Evolutionary conservation across 768 basidiomycete species (phyloP), one percentile per base, ranked within the genome.

Genomic region (Mycena indigotica): DNA sequence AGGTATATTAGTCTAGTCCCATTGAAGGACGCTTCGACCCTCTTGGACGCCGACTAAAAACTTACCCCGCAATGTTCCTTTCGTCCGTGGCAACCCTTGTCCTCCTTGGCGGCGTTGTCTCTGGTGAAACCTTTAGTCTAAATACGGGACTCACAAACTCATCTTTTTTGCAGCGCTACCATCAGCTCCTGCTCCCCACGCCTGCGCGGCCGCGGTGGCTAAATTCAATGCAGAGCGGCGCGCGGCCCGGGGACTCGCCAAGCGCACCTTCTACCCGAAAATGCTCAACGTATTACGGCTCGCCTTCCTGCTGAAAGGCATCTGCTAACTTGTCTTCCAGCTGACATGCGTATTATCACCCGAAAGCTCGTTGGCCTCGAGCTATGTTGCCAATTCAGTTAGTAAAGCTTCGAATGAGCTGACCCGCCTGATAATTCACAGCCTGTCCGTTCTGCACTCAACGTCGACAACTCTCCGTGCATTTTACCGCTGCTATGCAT

Each of bases 391-490:
- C 30, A 65, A 63, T 53, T 53, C 66, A n/a, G 66, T 66, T 8
- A 35, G 17, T 35, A n/a, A n/a, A n/a, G n/a, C n/a, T n/a, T n/a
- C n/a, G n/a, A n/a, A 57, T 21, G 56, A 17, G 8, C 3, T 12
- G 17, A 6, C 28, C 30, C 5, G 1, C 30, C 19, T 52, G 15
- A 5, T 28, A 23, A n/a, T 38, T 30, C 30, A 28, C 25, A 73
- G 63, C 65, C 68, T 23, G 25, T 73, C 28, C 62, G 65, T 28
- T 60, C 65, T 2, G 64, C 72, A 52, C 56, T 75, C 32, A 70
- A 63, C 5, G 70, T 35, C 32, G 17, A 70, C 32, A 64, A 66
- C 25, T 68, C 72, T 56, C 52, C 57, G 72, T 73, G 56, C 54
- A 67, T 56, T 6, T 8, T 51, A 25, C 32, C 32, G 19, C 23